A percentile compares a stretch with the other conserved stretches of the same genome.
These are phyloP conservation scores for Seminavis robusta DNA, from an alignment of 108 stramenopile species.

Conservation along the genomic window DNA sequence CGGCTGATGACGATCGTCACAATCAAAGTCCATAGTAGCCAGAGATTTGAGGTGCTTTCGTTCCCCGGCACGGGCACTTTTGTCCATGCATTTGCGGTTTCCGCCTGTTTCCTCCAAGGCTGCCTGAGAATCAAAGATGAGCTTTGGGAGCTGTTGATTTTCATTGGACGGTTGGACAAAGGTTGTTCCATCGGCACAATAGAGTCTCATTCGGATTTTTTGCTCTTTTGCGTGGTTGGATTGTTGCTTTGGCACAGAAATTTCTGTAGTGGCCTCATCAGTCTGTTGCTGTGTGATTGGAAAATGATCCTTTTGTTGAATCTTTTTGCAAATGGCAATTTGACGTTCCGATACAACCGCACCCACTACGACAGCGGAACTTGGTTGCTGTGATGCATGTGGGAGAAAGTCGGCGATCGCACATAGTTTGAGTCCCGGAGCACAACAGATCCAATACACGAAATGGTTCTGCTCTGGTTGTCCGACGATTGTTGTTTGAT, in stretches of 20 bases:
- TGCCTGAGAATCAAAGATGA: conserved; percentile 70
- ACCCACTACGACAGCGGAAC: conserved; percentile 41
- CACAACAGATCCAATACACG: conserved; percentile 88
- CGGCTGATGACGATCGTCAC: too few species aligned
- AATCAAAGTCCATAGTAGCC: conserved; percentile 9
- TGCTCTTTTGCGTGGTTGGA: too few species aligned
- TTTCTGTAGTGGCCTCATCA: neutral
- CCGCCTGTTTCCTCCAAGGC: conserved; percentile 57
- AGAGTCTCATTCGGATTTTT: conserved; percentile 43
- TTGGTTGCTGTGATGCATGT: too few species aligned
- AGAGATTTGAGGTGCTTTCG: conserved; percentile 48
- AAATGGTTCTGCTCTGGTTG: conserved; percentile 15
- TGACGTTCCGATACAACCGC: conserved; percentile 71
- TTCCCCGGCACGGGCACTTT: conserved; percentile 79
- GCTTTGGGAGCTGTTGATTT: conserved; percentile 10
- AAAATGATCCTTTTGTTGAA: conserved; percentile 76
- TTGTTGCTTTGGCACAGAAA: too few species aligned
- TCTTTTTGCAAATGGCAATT: conserved; percentile 63
- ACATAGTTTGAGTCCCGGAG: conserved; percentile 86
- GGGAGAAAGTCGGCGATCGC: conserved; percentile 67
- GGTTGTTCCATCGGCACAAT: conserved; percentile 69
- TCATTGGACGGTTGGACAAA: too few species aligned
- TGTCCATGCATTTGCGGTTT: conserved; percentile 80
- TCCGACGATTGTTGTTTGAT: neutral
- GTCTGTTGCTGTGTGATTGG: conserved; percentile 20